phyloP scores from a whole-genome alignment of 352 stramenopile genomes.

The Proteromonas lacertae region DNA sequence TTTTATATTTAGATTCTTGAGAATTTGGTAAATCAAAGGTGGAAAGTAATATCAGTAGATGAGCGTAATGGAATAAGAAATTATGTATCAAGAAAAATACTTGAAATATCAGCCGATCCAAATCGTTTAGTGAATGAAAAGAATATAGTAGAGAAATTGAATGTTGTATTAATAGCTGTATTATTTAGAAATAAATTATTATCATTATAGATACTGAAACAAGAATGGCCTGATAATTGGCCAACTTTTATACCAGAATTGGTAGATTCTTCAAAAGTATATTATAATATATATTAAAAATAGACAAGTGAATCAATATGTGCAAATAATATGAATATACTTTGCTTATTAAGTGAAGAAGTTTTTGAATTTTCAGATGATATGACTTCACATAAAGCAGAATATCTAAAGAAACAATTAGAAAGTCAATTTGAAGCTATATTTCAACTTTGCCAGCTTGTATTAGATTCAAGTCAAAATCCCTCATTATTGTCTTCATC shows the following conservation, averaged over 20 bases:
- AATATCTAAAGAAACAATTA: conserved; percentile 80
- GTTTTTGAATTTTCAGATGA: conserved; percentile 96
- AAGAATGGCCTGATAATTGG: conserved; percentile 99
- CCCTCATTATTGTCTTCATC: conserved; percentile 68
- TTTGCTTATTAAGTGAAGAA: conserved; percentile 93
- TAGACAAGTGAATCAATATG: conserved; percentile 80
- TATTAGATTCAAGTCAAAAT: conserved; percentile 65
- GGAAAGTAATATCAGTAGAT: conserved; percentile 5
- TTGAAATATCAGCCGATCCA: conserved; percentile 21
- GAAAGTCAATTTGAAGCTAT: conserved; percentile 92
- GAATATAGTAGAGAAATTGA: too few species aligned
- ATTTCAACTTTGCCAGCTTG: conserved; percentile 87
- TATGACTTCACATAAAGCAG: conserved; percentile 62
- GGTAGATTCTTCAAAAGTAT: conserved; percentile 45
- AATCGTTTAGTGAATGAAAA: not conserved
- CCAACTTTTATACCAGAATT: conserved; percentile 86
- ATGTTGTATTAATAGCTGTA: too few species aligned
- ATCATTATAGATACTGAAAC: conserved; percentile 90
- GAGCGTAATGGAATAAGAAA: conserved; percentile 88
- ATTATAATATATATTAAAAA: conserved; percentile 9
- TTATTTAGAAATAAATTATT: conserved; percentile 64
- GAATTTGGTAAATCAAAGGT: conserved; percentile 6
- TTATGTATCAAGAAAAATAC: conserved; percentile 81
- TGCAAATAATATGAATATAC: conserved; percentile 99
- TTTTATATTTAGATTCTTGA: conserved; percentile 37